phyloP scores from a whole-genome alignment of 2,329 filamentous ascomycete species.

The Phyllosticta paracitricarpa region DNA sequence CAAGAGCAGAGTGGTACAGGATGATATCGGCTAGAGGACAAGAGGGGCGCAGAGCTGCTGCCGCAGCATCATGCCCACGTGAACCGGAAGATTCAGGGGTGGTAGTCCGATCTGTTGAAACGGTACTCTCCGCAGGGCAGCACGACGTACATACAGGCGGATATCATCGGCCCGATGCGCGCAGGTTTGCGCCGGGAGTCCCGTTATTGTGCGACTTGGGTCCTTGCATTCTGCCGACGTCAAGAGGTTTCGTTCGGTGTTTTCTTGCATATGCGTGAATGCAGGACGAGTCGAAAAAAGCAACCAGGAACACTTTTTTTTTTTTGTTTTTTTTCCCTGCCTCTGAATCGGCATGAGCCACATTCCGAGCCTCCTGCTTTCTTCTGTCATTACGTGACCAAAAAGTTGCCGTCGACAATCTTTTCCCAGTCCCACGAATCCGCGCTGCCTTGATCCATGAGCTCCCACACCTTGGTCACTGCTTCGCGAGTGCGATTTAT shows the following conservation, averaged over 20 bases:
- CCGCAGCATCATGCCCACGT: background rate
- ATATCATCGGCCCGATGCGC: background rate
- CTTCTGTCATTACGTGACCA: slow-evolving; percentile 41
- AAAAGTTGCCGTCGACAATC: slow-evolving; percentile 48
- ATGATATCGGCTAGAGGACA: background rate
- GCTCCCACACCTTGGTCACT: slow-evolving; percentile 47
- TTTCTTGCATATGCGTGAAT: background rate
- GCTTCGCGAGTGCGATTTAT: slow-evolving; percentile 47
- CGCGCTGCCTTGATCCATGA: slow-evolving; percentile 48
- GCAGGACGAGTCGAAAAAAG: background rate
- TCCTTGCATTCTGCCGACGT: background rate
- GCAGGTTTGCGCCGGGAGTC: background rate
- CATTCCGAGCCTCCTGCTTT: background rate
- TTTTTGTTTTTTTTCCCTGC: background rate
- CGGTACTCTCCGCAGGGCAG: background rate
- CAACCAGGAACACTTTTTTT: background rate
- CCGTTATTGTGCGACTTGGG: background rate
- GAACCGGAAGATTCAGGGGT: background rate
- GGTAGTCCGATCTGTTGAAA: background rate
- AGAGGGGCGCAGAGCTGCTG: background rate
- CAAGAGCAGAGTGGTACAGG: background rate
- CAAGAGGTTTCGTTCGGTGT: background rate
- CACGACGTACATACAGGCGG: background rate
- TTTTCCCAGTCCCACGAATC: slow-evolving; percentile 56
- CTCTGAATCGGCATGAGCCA: background rate